phyloP scores from a whole-genome alignment of 73 alveolate genomes.

The Paramecium pentaurelia region DNA sequence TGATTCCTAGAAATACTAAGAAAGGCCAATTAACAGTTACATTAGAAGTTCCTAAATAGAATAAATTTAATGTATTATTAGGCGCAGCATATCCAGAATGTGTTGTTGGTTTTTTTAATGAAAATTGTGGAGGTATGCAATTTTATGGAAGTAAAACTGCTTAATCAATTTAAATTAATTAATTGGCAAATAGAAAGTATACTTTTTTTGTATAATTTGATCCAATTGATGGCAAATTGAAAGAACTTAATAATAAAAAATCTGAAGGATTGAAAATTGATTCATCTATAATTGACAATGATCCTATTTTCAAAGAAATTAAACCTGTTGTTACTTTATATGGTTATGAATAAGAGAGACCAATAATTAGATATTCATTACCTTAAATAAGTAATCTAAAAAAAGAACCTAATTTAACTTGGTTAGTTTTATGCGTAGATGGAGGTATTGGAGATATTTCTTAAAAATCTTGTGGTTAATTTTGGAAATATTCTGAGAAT shows the following conservation, averaged over 20 bases:
- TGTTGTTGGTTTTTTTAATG: slow-evolving; percentile 1
- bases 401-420: slow-evolving; percentile 15
- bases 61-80: neutral
- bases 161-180: neutral
- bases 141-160: slow-evolving; percentile 5
- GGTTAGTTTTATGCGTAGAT: slow-evolving; percentile 25
- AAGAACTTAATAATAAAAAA: neutral
- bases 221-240: neutral
- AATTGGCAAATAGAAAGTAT: neutral
- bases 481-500: slow-evolving; percentile 6
- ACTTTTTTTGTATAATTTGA: slow-evolving; percentile 10
- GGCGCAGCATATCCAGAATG: slow-evolving; percentile 1
- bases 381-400: neutral
- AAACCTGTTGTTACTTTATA: slow-evolving; percentile 5
- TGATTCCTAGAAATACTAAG: neutral
- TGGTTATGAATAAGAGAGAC: neutral
- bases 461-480: neutral
- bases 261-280: neutral
- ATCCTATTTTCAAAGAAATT: neutral
- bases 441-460: slow-evolving; percentile 17
- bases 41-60: neutral
- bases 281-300: neutral
- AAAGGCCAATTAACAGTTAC: neutral
- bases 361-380: neutral
- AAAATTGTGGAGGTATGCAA: slow-evolving; percentile 3